Base-by-base conservation (phyloP, 306 rosid genomes). In the Boehmeria nivea region DNA sequence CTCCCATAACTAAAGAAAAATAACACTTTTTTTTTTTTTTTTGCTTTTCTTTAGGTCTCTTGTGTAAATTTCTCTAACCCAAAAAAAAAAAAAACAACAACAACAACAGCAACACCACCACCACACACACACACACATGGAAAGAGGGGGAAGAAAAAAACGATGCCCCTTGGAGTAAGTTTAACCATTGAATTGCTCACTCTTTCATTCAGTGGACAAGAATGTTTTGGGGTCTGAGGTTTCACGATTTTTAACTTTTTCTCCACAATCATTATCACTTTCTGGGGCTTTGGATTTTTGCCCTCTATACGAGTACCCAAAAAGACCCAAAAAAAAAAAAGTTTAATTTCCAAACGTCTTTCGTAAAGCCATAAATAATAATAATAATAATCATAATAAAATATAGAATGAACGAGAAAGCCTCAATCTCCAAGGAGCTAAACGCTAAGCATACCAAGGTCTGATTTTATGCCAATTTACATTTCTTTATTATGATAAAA, bases 371-470 rank as follows among this genome's bases (percentile, higher is more conserved):
- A 28, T 28, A 3, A 28, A 3, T 28, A 28, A 3, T 28, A 28
- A 3, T 28, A 28, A 3, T 28, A 28, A 3, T 28, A 28, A 3
- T 28, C 3, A 3, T 40, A 40, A 40, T 2, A 13, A 40, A 40
- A 11, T 10, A 11, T 10, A 79, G 54, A 65, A 89, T 89, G 95
- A 86, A 72, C 62, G 72, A 75, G 22, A 89, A 89, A 63, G 86
- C 94, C 69, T 71, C 94, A 6, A 73, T 89, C 61, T 77, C 97
- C 36, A 89, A 83, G 55, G 97, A 86, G 65, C 97, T 89, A 75
- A 75, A 86, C 28, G 94, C 83, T 72, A 89, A 75, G 60, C 87
- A 83, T 64, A 19, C 69, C 47, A 86, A 86, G 94, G 97, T 86
- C 4, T 55, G 15, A 53, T 4, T 38, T 15, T 23, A 22, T 13